A percentile compares a stretch with the other conserved stretches of the same genome.
Conservation (phyloP, 2,329 filamentous ascomycete genomes). For the Aspergillus hiratsukae region DNA sequence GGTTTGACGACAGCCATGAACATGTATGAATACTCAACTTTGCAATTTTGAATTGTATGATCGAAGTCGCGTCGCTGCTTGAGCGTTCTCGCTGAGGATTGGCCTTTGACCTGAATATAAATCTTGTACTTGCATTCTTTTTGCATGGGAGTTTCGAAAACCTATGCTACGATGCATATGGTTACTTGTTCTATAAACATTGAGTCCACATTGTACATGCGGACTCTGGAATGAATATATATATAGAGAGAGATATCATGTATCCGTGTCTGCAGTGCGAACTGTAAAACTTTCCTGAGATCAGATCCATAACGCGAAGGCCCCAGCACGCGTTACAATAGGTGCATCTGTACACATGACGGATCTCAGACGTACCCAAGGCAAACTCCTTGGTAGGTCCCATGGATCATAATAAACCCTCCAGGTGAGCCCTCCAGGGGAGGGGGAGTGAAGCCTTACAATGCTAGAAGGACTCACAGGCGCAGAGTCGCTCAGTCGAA, state of each 20-base stretch:
- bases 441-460: background rate
- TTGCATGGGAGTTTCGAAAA: background rate
- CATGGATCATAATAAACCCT: background rate
- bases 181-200: background rate
- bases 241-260: background rate
- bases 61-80: background rate
- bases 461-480: background rate
- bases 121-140: background rate
- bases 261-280: background rate
- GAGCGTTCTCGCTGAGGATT: background rate
- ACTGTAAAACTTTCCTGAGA: too few relatives aligned
- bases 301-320: too few relatives aligned
- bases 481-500: background rate
- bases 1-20: constrained; percentile 3
- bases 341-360: background rate
- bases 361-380: background rate
- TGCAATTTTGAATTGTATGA: background rate
- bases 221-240: background rate
- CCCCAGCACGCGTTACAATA: background rate
- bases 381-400: background rate
- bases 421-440: background rate
- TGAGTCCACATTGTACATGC: background rate
- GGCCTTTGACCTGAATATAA: background rate
- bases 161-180: background rate
- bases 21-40: background rate